Evolutionary conservation across 768 basidiomycete genomes (phyloP), one percentile per base, ranked within the genome.

Genomic region (Mycena leptocephala): DNA sequence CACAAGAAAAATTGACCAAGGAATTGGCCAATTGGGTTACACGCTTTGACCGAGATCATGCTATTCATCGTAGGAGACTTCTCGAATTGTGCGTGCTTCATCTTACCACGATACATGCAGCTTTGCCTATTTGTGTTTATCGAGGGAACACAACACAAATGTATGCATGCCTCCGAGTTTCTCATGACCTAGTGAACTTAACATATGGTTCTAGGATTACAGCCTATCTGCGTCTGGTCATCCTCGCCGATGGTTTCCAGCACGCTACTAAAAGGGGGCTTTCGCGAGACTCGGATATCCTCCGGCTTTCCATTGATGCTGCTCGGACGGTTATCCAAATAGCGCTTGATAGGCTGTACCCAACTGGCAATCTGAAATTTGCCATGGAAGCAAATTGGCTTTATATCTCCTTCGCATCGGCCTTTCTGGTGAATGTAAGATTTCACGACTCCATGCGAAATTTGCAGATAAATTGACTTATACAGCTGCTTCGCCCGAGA

Each of bases 381-480:
- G 91, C 91, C 4, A 89, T 93, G 84, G 91, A 88, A 66, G 86
- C 89, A 20, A 85, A 87, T 75, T 90, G 89, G 72, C 83, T 90
- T 16, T 89, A 88, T 72, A 86, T 91, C 14, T 87, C 92, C 7
- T 93, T 92, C 78, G 92, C 92, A 11, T 88, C 91, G 3, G 91
- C 91, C 3, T 92, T 92, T 79, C 83, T 93, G 28, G 85, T 93
- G 64, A 92, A 93, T 82, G 92, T 93, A 79, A 77, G 89, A 46
- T 11, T 28, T 66, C 11, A 22, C 10, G 41, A 37, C 41, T n/a
- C 24, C 30, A 28, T 20, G 56, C 10, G 30, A 61, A 62, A 26
- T 4, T 39, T 70, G 30, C n/a, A 9, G 66, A 56, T 28, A 48
- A 51, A 16, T 53, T 30, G 24, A 24, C 22, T 64, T 20, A 16